Evolutionary conservation across 768 basidiomycete genomes (phyloP).

Genomic region (Psilocybe cubensis): DNA sequence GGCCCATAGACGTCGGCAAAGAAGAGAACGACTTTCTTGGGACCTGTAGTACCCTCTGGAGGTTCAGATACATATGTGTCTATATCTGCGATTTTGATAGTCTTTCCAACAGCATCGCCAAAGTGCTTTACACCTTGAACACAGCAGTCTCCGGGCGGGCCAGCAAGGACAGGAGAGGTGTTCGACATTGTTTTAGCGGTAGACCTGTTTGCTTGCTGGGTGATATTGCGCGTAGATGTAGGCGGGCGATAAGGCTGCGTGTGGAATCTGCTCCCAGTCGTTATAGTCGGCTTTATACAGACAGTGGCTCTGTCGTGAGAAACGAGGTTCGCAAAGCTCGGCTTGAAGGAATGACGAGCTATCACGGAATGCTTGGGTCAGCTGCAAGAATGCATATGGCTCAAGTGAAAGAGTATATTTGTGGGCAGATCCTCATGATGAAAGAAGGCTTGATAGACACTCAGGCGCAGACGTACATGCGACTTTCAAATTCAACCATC

Average conservation of each 20-base stretch:
- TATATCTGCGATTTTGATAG: constrained; percentile 43
- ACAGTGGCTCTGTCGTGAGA: constrained; percentile 8
- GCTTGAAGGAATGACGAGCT: constrained; percentile 5
- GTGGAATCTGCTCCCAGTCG: neutral
- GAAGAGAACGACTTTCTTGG: constrained; percentile 56
- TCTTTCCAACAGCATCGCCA: constrained; percentile 49
- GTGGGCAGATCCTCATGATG: no score
- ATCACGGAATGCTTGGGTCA: constrained; percentile 4
- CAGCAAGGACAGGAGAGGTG: constrained; percentile 39
- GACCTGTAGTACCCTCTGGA: constrained; percentile 36
- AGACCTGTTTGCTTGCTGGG: neutral
- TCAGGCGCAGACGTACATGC: neutral
- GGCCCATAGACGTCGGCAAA: constrained; percentile 65
- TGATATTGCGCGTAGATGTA: neutral
- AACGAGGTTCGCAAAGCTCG: neutral
- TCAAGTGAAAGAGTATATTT: no score
- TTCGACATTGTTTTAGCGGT: constrained; percentile 5
- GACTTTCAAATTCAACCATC: neutral
- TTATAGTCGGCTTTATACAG: neutral
- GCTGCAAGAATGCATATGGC: neutral
- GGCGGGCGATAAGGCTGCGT: neutral
- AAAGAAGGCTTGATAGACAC: no score
- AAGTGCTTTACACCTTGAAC: constrained; percentile 53
- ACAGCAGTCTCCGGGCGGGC: constrained; percentile 55
- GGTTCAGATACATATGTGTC: constrained; percentile 61